These are phyloP conservation scores for Pythium sp. DNA, from an alignment of 352 stramenopile genomes.

Conservation along the genomic window DNA sequence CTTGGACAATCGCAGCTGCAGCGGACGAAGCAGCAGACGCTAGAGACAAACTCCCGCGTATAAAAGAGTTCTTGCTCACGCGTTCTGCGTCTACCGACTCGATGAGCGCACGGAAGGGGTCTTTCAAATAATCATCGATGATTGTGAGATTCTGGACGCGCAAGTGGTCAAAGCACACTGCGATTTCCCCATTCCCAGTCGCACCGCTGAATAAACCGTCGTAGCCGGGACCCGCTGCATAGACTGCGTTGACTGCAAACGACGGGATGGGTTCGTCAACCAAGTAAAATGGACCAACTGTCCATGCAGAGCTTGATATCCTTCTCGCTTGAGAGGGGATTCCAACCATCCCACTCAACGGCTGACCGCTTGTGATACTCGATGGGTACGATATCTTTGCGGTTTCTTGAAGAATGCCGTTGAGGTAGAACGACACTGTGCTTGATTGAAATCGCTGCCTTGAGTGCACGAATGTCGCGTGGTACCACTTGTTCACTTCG, in stretches of 20 bases:
- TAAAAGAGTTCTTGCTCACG: slow-evolving; percentile 43
- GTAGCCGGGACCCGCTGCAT: slow-evolving; percentile 53
- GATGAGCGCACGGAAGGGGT: slow-evolving; percentile 62
- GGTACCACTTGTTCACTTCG: slow-evolving; percentile 42
- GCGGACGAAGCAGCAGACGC: slow-evolving; percentile 58
- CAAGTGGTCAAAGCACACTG: slow-evolving; percentile 48
- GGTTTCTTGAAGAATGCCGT: slow-evolving; percentile 62
- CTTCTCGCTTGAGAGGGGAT: slow-evolving; percentile 50
- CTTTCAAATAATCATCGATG: slow-evolving; percentile 63
- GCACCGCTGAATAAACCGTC: slow-evolving; percentile 53
- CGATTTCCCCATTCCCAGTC: slow-evolving; percentile 45
- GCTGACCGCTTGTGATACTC: slow-evolving; percentile 44
- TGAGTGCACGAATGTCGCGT: slow-evolving; percentile 53
- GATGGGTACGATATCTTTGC: slow-evolving; percentile 72
- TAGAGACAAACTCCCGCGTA: slow-evolving; percentile 47
- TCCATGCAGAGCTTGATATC: slow-evolving; percentile 42
- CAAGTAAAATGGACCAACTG: slow-evolving; percentile 61
- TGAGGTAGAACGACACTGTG: slow-evolving; percentile 55
- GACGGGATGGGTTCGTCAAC: slow-evolving; percentile 52
- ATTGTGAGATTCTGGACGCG: slow-evolving; percentile 43
- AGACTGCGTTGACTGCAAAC: slow-evolving; percentile 50
- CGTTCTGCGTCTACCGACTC: slow-evolving; percentile 68
- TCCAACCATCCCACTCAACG: slow-evolving; percentile 56
- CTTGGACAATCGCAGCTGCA: slow-evolving; percentile 63
- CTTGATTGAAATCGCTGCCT: slow-evolving; percentile 72